These are phyloP conservation scores for Penicillium sp. DNA, from an alignment of 2,329 filamentous ascomycete genomes.

Conservation along the genomic window DNA sequence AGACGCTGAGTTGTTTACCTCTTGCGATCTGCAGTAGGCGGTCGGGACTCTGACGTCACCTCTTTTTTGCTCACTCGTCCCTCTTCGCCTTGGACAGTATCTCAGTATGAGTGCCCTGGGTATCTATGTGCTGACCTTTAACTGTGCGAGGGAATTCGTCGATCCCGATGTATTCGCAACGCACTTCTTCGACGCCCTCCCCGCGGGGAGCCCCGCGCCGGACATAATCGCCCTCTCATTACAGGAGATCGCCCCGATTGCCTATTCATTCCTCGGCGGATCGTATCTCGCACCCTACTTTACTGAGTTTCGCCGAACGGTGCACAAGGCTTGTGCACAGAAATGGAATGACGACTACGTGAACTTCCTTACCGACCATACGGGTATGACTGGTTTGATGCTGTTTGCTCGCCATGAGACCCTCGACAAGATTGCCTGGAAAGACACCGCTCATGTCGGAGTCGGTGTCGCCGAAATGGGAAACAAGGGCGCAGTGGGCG, in stretches of 20 bases:
- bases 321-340: slow-evolving; percentile 66
- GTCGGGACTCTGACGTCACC: slow-evolving; percentile 17
- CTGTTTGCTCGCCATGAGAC: slow-evolving; percentile 71
- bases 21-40: neutral
- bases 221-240: slow-evolving; percentile 69
- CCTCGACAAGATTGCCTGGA: slow-evolving; percentile 58
- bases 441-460: slow-evolving; percentile 80
- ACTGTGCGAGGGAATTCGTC: slow-evolving; percentile 75
- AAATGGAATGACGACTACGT: slow-evolving; percentile 59
- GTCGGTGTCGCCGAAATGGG: slow-evolving; percentile 87
- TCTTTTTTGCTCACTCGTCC: neutral
- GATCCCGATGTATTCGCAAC: slow-evolving; percentile 69
- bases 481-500: slow-evolving; percentile 89
- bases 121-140: slow-evolving; percentile 83
- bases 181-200: slow-evolving; percentile 66
- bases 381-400: slow-evolving; percentile 88
- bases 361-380: slow-evolving; percentile 69
- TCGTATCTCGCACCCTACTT: slow-evolving; percentile 78
- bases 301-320: slow-evolving; percentile 66
- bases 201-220: slow-evolving; percentile 53
- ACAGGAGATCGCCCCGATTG: slow-evolving; percentile 86
- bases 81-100: neutral
- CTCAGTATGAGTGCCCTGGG: slow-evolving; percentile 56
- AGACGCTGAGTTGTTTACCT: neutral
- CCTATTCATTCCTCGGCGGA: slow-evolving; percentile 81